These are phyloP conservation scores for Epichloe gansuensis DNA, from an alignment of 2,329 filamentous ascomycete genomes.

Conservation along the genomic window DNA sequence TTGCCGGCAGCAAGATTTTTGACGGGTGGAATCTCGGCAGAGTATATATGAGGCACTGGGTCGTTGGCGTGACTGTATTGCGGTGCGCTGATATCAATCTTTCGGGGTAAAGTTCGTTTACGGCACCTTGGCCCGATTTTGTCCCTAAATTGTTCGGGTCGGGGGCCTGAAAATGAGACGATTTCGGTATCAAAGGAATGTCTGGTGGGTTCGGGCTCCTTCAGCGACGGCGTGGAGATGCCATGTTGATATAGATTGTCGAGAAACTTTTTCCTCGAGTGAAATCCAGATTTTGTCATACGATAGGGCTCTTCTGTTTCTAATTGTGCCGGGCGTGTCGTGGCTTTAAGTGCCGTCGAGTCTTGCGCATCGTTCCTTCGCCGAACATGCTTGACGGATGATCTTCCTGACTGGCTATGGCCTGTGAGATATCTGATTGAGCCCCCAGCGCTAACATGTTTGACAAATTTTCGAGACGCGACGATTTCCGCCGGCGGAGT, in stretches of 20 bases:
- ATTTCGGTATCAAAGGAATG: background rate
- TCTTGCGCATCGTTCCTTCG: background rate
- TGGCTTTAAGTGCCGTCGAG: background rate
- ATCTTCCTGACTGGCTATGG: background rate
- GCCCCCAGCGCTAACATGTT: constrained; percentile 16
- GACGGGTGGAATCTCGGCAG: constrained; percentile 4
- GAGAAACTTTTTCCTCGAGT: constrained; percentile 38
- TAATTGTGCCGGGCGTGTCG: constrained; percentile 39
- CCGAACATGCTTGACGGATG: background rate
- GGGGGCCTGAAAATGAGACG: background rate
- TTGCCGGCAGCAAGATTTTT: constrained; percentile 14
- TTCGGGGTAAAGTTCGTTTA: constrained; percentile 31
- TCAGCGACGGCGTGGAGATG: constrained; percentile 3
- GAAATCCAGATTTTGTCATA: constrained; percentile 29
- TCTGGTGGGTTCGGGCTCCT: background rate
- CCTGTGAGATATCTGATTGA: constrained; percentile 15
- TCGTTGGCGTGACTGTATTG: constrained; percentile 42
- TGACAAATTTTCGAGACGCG: constrained; percentile 16
- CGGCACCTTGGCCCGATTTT: constrained; percentile 21
- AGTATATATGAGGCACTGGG: constrained; percentile 24
- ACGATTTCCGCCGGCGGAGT: background rate
- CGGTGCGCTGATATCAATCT: constrained; percentile 37
- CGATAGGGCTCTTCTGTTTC: constrained; percentile 32
- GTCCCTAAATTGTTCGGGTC: background rate
- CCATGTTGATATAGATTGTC: constrained; percentile 40